Evolutionary conservation across 1,139 yeast genomes (phyloP).

Genomic region (Hansenula lynferdii): DNA sequence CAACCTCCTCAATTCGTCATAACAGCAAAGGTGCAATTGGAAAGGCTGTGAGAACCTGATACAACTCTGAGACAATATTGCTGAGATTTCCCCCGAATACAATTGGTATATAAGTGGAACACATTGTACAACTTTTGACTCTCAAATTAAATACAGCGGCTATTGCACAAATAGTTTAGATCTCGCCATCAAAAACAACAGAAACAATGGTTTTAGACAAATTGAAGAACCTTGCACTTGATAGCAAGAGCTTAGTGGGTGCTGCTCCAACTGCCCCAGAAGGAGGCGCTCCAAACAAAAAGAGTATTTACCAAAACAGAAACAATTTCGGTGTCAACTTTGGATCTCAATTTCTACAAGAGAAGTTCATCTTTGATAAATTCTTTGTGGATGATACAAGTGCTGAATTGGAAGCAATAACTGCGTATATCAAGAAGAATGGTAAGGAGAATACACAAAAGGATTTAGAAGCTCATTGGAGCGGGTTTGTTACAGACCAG

Average conservation of each 20-base stretch:
- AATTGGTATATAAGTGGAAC: too few relatives aligned
- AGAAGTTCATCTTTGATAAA: slow-evolving; percentile 64
- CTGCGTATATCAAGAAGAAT: slow-evolving; percentile 36
- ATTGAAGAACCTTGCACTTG: slow-evolving; percentile 7
- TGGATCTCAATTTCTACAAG: slow-evolving; percentile 80
- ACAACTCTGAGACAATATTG: too few relatives aligned
- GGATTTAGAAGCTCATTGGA: slow-evolving; percentile 68
- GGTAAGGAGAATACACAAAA: slow-evolving; percentile 54
- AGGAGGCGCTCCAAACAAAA: slow-evolving; percentile 19
- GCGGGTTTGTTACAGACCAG: slow-evolving; percentile 50
- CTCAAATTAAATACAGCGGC: too few relatives aligned
- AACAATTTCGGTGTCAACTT: slow-evolving; percentile 81
- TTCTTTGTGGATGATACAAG: slow-evolving; percentile 48
- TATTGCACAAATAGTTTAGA: too few relatives aligned
- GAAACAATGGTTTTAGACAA: slow-evolving; percentile 11
- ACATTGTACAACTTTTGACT: too few relatives aligned
- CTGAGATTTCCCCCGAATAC: too few relatives aligned
- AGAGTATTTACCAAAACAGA: slow-evolving; percentile 55
- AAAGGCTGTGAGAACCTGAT: too few relatives aligned
- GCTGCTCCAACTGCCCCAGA: slow-evolving; percentile 27
- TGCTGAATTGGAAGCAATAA: slow-evolving; percentile 76
- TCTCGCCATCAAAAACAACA: too few relatives aligned
- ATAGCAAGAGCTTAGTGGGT: slow-evolving; percentile 8
- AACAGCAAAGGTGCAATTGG: too few relatives aligned
- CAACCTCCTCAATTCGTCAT: too few relatives aligned